Evolutionary conservation across 1,139 yeast genomes (phyloP).

Genomic region (Sugiyamaella novakii): DNA sequence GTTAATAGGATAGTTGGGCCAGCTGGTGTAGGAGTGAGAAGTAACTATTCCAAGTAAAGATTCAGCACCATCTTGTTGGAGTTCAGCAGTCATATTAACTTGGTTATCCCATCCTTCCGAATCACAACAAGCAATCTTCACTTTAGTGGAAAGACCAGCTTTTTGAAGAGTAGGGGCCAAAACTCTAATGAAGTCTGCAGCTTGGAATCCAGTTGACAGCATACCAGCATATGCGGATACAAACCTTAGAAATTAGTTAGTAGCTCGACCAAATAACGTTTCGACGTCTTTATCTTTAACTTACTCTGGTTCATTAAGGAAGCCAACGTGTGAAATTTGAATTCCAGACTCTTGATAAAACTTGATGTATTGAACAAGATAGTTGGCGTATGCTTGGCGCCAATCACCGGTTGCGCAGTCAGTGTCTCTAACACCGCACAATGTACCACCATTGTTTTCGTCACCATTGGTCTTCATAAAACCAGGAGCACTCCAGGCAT

Average conservation of each 20-base stretch:
- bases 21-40: slow-evolving; percentile 25
- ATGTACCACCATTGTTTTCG: slow-evolving; percentile 17
- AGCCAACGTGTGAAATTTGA: slow-evolving; percentile 18
- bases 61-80: slow-evolving; percentile 17
- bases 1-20: slow-evolving; percentile 14
- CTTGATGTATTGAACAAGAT: slow-evolving; percentile 18
- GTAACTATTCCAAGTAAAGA: slow-evolving; percentile 23
- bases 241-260: neutral
- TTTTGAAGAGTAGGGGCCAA: slow-evolving; percentile 13
- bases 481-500: slow-evolving; percentile 31
- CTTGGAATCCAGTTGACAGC: slow-evolving; percentile 17
- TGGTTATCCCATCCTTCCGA: slow-evolving; percentile 20
- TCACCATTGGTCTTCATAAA: slow-evolving; percentile 26
- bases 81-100: slow-evolving; percentile 15
- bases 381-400: slow-evolving; percentile 21
- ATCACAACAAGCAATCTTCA: slow-evolving; percentile 20
- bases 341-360: slow-evolving; percentile 19
- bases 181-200: slow-evolving; percentile 19
- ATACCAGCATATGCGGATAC: slow-evolving; percentile 16
- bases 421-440: slow-evolving; percentile 19
- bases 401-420: slow-evolving; percentile 20
- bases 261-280: neutral
- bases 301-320: slow-evolving; percentile 18
- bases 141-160: slow-evolving; percentile 17
- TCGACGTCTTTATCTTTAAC: neutral